Percentiles rank a stretch among this genome's conserved stretches.
phyloP scores from a whole-genome alignment of 202 grass and related monocot genomes.

The Zoysia matrella region DNA sequence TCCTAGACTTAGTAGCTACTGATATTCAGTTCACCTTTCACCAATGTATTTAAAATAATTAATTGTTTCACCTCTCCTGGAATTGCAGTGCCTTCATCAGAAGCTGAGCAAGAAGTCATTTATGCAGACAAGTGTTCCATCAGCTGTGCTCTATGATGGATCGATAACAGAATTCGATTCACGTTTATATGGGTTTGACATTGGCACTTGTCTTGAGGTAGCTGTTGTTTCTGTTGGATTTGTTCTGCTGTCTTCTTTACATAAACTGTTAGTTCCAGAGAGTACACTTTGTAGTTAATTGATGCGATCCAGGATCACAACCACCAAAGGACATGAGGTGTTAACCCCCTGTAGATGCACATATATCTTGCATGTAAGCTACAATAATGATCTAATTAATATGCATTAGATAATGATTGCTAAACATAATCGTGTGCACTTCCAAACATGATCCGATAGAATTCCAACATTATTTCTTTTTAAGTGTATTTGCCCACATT shows the following conservation, averaged over 20 bases:
- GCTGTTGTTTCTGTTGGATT: background rate
- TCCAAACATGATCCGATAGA: background rate
- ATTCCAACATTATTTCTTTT: background rate
- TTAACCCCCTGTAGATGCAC: background rate
- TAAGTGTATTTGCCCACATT: background rate
- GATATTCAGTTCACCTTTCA: slow-evolving; percentile 13
- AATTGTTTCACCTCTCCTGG: slow-evolving; percentile 10
- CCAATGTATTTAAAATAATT: background rate
- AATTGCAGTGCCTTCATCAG: slow-evolving; percentile 80
- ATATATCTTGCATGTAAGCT: background rate
- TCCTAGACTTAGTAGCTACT: background rate
- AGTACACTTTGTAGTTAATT: background rate
- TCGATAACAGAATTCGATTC: slow-evolving; percentile 84
- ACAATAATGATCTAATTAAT: slow-evolving; percentile 1
- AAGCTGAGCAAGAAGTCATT: slow-evolving; percentile 71
- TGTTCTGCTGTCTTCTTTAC: slow-evolving; percentile 1
- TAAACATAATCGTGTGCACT: background rate
- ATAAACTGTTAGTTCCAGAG: background rate
- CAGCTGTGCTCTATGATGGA: slow-evolving; percentile 78
- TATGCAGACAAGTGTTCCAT: slow-evolving; percentile 52
- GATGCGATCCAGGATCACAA: slow-evolving; percentile 20
- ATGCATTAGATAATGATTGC: background rate
- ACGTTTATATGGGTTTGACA: slow-evolving; percentile 76
- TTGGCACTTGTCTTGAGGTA: slow-evolving; percentile 96
- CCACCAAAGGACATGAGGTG: background rate